phyloP scores from a whole-genome alignment of 2,329 filamentous ascomycete genomes.

The Pseudopyricularia javanii region DNA sequence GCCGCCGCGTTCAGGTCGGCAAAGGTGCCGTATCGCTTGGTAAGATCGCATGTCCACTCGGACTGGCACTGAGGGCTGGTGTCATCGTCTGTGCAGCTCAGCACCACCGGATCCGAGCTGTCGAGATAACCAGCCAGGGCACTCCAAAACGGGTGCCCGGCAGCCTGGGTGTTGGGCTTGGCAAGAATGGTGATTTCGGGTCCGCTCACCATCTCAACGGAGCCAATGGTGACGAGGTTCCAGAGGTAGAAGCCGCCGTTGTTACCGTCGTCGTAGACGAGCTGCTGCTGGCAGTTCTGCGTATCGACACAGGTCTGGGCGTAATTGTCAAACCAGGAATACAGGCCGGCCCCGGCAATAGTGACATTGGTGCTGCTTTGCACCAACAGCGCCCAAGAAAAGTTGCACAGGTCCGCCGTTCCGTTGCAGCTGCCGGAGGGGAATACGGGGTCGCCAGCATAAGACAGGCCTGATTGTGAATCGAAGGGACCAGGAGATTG shows the following conservation, averaged over 20 bases:
- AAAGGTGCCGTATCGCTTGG: too few relatives aligned
- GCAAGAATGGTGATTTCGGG: too few relatives aligned
- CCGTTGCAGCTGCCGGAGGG: slow-evolving; percentile 33
- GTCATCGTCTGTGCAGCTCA: too few relatives aligned
- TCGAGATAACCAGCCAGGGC: too few relatives aligned
- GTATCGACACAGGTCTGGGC: slow-evolving; percentile 6
- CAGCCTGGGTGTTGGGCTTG: too few relatives aligned
- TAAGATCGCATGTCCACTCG: too few relatives aligned
- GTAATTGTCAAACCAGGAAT: slow-evolving; percentile 13
- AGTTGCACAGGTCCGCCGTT: slow-evolving; percentile 8
- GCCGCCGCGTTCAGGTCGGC: too few relatives aligned
- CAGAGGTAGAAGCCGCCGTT: slow-evolving; percentile 6
- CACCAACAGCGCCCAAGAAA: slow-evolving; percentile 12
- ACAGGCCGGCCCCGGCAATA: slow-evolving; percentile 13
- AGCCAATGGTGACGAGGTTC: slow-evolving; percentile 10
- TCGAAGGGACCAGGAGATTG: slow-evolving; percentile 22
- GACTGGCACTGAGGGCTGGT: too few relatives aligned
- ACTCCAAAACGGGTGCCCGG: too few relatives aligned
- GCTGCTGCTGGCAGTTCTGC: slow-evolving; percentile 7
- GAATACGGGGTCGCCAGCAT: slow-evolving; percentile 8
- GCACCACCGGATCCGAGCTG: too few relatives aligned
- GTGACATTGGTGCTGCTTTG: slow-evolving; percentile 7
- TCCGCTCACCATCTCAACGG: too few relatives aligned
- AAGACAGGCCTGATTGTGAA: background rate
- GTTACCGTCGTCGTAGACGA: slow-evolving; percentile 5